These are phyloP conservation scores for Macrolepiota dolichaula DNA, from an alignment of 768 basidiomycete species.

Conservation along the genomic window DNA sequence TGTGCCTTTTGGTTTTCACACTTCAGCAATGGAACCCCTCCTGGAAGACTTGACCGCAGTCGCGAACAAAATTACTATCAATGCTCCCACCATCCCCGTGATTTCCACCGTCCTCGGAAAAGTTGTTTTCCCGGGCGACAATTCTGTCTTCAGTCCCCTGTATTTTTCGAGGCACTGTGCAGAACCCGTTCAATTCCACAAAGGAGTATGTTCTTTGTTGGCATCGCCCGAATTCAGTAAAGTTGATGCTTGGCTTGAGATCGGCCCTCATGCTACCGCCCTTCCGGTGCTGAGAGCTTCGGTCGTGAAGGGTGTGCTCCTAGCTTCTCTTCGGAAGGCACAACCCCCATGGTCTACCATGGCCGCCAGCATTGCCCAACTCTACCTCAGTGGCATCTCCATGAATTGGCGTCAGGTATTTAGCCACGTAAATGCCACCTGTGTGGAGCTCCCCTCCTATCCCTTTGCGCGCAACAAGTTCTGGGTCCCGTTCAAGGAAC, in stretches of 20 bases:
- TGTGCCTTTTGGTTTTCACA: constrained; percentile 67
- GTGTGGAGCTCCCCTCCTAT: constrained; percentile 57
- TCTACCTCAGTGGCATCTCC: constrained; percentile 40
- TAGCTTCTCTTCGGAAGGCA: constrained; percentile 49
- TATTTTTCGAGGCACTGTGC: constrained; percentile 39
- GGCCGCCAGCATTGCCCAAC: constrained; percentile 37
- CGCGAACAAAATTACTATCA: constrained; percentile 32
- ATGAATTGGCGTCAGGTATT: constrained; percentile 59
- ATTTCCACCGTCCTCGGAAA: constrained; percentile 59
- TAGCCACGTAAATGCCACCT: constrained; percentile 37
- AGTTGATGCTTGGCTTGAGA: constrained; percentile 55
- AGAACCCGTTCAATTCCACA: constrained; percentile 53
- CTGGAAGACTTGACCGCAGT: constrained; percentile 43
- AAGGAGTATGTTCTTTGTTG: constrained; percentile 42
- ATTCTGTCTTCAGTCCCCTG: constrained; percentile 47
- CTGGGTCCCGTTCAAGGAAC: constrained; percentile 51
- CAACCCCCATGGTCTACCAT: constrained; percentile 39
- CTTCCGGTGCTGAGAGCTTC: constrained; percentile 53
- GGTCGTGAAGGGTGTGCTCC: constrained; percentile 27
- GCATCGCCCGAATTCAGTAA: constrained; percentile 20
- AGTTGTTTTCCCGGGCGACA: constrained; percentile 51
- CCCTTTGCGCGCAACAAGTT: constrained; percentile 56
- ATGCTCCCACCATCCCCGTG: constrained; percentile 52
- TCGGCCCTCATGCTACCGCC: constrained; percentile 59
- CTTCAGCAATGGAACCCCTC: constrained; percentile 57